Evolutionary conservation across 1,284 basidiomycete genomes (phyloP), one percentile per base, ranked within the genome.

Genomic region (Rhodotorula sp.): DNA sequence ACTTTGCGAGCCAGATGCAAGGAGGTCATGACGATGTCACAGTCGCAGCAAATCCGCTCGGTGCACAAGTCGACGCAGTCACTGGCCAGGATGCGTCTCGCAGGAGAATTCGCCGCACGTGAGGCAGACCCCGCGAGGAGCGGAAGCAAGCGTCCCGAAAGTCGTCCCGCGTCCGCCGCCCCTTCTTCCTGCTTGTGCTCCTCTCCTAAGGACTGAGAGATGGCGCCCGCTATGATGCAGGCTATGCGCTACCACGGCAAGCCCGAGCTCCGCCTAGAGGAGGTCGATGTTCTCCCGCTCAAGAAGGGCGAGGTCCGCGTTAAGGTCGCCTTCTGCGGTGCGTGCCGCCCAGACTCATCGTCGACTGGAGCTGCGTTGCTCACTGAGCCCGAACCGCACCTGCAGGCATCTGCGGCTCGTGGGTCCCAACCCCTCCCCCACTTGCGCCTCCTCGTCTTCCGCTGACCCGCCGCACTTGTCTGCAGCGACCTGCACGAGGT

Each of bases 181-280:
- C 14, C n/a, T 25, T 42, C 9, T 25, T 19, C 49, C 42, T 61
- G 60, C 44, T 61, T 17, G 25, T 17, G 8, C 17, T 61, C 12
- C n/a, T 25, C n/a, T 45, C 50, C 2, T 7, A 25, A 52, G 10
- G 7, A n/a, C 48, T 16, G 14, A 49, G 3, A 52, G 9, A 60
- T 60, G 58, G 58, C 58, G 7, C 58, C 58, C 7, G 3, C 52
- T 4, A 41, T 27, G 1, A 66, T 67, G 65, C 64, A 49, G 52
- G 80, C 81, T 14, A 78, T 78, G 49, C 78, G 77, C 8, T 82
- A 77, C 67, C 78, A 81, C 61, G 81, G 78, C 5, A 73, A 74
- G n/a, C 76, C 77, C 1, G 78, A 80, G 59, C 66, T 82, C 41
- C 77, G 78, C 16, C 72, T 82, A 27, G 80, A 81, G 9, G 69